Percentiles rank a stretch among this genome's conserved stretches.
Conservation (phyloP, 306 rosid species). For the Rubus idaeus region DNA sequence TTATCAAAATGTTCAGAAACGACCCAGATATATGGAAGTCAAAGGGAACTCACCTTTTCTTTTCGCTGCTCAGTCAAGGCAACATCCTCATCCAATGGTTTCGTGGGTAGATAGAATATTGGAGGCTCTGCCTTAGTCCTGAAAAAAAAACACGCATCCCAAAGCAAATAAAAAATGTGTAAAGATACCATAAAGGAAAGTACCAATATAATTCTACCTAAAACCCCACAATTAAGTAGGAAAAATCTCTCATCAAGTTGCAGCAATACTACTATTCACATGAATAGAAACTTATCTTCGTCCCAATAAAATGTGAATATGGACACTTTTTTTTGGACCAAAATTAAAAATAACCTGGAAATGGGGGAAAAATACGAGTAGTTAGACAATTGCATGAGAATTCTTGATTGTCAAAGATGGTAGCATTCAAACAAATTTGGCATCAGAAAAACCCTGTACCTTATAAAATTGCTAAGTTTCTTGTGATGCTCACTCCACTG, state of each 20-base stretch:
- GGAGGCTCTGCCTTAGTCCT: conserved; percentile 96
- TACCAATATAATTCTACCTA: conserved; percentile 34
- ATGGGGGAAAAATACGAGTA: not conserved
- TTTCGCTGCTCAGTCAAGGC: conserved; percentile 52
- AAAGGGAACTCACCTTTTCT: conserved; percentile 62
- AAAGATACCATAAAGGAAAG: conserved; percentile 11
- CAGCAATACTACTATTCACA: conserved; percentile 67
- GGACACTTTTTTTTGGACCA: conserved; percentile 99
- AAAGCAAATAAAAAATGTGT: conserved; percentile 19
- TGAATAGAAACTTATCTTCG: conserved; percentile 98
- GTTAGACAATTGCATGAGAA: conserved; percentile 16
- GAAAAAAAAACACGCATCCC: conserved; percentile 35
- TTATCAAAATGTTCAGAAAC: not conserved
- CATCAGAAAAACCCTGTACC: conserved; percentile 43
- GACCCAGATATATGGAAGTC: not conserved
- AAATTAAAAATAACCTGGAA: conserved; percentile 98
- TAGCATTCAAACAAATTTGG: conserved; percentile 19
- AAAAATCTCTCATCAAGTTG: conserved; percentile 58
- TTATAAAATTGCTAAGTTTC: conserved; percentile 89
- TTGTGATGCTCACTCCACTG: conserved; percentile 95
- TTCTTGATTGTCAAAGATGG: conserved; percentile 16
- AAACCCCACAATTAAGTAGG: conserved; percentile 49
- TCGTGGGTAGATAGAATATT: conserved; percentile 86
- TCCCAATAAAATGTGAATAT: conserved; percentile 96
- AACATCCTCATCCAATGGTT: conserved; percentile 69